Percentiles rank a stretch among this genome's conserved stretches.
phyloP scores from a whole-genome alignment of 2,329 filamentous ascomycete species.

The Aureobasidium zeae region DNA sequence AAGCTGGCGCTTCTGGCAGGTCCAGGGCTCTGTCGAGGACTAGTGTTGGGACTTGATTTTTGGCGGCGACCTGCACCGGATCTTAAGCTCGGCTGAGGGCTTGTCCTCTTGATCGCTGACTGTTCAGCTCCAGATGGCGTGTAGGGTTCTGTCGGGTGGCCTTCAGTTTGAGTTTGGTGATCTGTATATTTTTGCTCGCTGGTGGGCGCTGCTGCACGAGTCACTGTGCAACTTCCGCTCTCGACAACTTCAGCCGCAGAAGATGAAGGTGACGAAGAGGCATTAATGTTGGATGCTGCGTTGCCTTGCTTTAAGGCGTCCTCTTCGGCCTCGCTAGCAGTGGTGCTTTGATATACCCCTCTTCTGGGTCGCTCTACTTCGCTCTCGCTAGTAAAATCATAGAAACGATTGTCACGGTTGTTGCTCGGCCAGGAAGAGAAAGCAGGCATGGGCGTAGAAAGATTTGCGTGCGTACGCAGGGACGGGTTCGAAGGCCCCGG shows the following conservation, averaged over 20 bases:
- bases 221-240: neutral
- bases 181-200: conserved; percentile 1
- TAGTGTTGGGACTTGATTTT: neutral
- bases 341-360: conserved; percentile 12
- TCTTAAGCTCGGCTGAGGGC: conserved; percentile 1
- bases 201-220: neutral
- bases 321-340: conserved; percentile 14
- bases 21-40: conserved; percentile 9
- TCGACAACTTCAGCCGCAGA: neutral
- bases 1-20: neutral
- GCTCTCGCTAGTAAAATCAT: conserved; percentile 17
- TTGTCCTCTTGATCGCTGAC: conserved; percentile 1
- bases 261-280: no score
- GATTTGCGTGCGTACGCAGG: conserved; percentile 22
- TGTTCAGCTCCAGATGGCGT: neutral
- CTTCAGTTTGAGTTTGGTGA: conserved; percentile 3
- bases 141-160: neutral
- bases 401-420: conserved; percentile 15
- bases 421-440: conserved; percentile 15
- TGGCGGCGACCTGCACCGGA: neutral
- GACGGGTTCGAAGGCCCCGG: conserved; percentile 26
- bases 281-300: neutral
- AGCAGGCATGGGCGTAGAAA: conserved; percentile 18
- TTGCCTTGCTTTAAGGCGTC: neutral
- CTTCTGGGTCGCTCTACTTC: conserved; percentile 13